Evolutionary conservation across 352 stramenopile species (phyloP).

Genomic region (Phytopythium vexans): DNA sequence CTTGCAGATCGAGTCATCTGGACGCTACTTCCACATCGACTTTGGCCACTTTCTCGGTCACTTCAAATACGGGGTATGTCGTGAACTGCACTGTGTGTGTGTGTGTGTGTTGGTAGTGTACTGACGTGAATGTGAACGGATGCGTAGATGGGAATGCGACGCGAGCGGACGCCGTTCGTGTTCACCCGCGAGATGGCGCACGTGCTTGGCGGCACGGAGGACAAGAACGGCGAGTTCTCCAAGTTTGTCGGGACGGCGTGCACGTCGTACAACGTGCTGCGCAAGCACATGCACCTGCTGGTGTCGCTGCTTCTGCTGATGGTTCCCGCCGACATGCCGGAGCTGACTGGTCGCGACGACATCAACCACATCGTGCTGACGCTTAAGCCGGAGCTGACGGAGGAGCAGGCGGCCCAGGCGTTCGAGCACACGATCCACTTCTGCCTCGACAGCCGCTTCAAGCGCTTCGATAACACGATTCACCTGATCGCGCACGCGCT

Average conservation of each 20-base stretch:
- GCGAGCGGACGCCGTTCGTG: conserved; percentile 84
- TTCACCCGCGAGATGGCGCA: conserved; percentile 89
- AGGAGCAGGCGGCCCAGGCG: conserved; percentile 57
- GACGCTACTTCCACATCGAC: conserved; percentile 89
- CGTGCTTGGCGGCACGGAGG: conserved; percentile 74
- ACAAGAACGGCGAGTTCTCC: conserved; percentile 44
- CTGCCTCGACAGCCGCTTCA: conserved; percentile 84
- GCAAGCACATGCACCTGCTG: conserved; percentile 86
- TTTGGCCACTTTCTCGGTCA: conserved; percentile 87
- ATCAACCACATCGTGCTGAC: conserved; percentile 86
- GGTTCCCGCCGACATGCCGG: conserved; percentile 85
- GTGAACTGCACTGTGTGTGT: not conserved
- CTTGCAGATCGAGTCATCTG: conserved; percentile 57
- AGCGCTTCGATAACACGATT: conserved; percentile 86
- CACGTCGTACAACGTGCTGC: conserved; percentile 69
- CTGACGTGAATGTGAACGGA: too few relatives aligned
- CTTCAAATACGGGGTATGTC: conserved; percentile 84
- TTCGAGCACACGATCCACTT: conserved; percentile 81
- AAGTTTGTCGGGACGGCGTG: conserved; percentile 75
- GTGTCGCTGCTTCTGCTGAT: conserved; percentile 83
- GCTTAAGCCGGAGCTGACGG: conserved; percentile 63
- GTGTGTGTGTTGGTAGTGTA: not conserved
- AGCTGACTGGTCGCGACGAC: conserved; percentile 74
- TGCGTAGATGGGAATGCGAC: conserved; percentile 66
- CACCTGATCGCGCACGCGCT: conserved; percentile 70